Conservation (phyloP, 371 early-diverging fungal species). For the Fennellomyces sp. region DNA sequence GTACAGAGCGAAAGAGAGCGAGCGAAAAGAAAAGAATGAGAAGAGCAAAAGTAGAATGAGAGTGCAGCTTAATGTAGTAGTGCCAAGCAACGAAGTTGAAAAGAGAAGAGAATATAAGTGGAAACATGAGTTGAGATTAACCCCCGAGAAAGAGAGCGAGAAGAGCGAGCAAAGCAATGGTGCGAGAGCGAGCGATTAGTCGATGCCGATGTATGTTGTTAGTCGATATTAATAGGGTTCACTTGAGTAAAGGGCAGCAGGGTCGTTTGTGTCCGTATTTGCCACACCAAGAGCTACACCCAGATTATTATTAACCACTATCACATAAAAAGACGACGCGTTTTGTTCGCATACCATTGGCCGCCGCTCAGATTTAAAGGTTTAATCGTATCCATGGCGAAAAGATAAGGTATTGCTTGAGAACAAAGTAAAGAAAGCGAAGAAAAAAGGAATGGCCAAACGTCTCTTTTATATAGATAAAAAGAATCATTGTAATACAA, state of each 20-base stretch:
- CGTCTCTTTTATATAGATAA: background rate
- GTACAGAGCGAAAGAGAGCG: too few species aligned
- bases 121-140: too few species aligned
- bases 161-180: background rate
- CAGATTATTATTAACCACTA: background rate
- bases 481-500: background rate
- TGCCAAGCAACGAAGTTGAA: too few species aligned
- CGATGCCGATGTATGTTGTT: background rate
- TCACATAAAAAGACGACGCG: background rate
- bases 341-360: conserved; percentile 42
- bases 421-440: conserved; percentile 29
- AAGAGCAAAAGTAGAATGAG: too few species aligned
- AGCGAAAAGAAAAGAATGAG: background rate
- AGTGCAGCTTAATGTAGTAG: too few species aligned
- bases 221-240: background rate
- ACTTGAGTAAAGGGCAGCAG: conserved; percentile 41
- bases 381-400: conserved; percentile 17
- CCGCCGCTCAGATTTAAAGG: conserved; percentile 49
- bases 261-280: conserved; percentile 46
- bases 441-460: conserved; percentile 42
- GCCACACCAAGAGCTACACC: conserved; percentile 49
- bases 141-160: background rate
- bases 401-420: too few species aligned
- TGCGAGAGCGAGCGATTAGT: background rate
- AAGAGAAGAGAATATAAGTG: too few species aligned